Base-by-base conservation (phyloP, 306 rosid species). In the Fragaria vesca region DNA sequence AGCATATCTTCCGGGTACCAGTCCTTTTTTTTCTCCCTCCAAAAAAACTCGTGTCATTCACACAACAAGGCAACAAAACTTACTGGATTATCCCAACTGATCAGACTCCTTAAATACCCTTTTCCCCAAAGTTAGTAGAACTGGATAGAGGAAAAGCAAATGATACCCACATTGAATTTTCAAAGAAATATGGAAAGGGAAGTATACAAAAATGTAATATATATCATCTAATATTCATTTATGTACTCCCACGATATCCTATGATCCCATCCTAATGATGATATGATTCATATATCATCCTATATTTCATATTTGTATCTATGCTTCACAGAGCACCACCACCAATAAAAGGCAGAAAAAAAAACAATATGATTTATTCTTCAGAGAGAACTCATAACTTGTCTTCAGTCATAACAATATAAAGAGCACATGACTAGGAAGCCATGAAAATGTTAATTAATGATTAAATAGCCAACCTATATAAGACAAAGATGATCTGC, bases 341-440 rank as follows among this genome's bases (percentile, higher is more conserved):
- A 20, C 16, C 65, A 48, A 30, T 4, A 45, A 40, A 46, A 61
- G 51, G 17, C 42, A 43, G 12, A 1, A 4, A 20, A 3, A 65
- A 76, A 48, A 43, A 10, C 48, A 12, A 66, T 26, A 62, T 13
- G 38, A 26, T 32, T 76, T 50, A 48, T 32, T 47, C 16, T 21
- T 65, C 43, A 55, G 50, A 65, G n/a, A 43, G 50, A 62, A 75
- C 40, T 48, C 60, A 12, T 24, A 58, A 52, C 21, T 52, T 24
- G 28, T 54, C 21, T 47, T 43, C 36, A 61, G 30, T 74, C 50
- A 36, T n/a, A 74, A 8, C 55, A 74, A 58, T 40, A 75, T 40
- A 32, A 30, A 32, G 7, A 38, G 42, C 42, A 38, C 46, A 75
- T 18, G 66, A 18, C n/a, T 45, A 61, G 28, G 18, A 60, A 61